Evolutionary conservation across 305 asterid species (phyloP), one percentile per base, ranked within the genome.

Genomic region (Fraxinus nigra): DNA sequence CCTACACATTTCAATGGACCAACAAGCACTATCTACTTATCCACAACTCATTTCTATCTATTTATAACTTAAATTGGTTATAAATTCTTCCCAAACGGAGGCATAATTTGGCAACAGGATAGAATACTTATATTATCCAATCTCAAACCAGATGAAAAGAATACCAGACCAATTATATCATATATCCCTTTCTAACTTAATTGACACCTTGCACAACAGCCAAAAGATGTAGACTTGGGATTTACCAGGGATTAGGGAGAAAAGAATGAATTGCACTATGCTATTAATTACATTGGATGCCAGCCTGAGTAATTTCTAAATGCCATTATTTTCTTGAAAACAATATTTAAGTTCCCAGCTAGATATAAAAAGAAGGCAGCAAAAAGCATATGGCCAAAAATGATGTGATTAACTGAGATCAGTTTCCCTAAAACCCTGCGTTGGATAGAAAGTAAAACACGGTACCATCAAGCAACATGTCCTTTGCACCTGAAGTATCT

Each of bases 71-170:
- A 3, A 43, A 43, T 16, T 11, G n/a, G 5, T 43, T 3, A 43
- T 11, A 11, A 43, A 43, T 43, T 43, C 16, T 43, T 43, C 54
- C 54, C 54, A 43, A 43, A 43, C 16, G 54, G 10, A 18, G 24
- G 24, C 67, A 56, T 56, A n/a, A 56, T 20, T 63, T 24, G 72
- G 67, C 10, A 7, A 56, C 79, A 18, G 3, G 16, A 38, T 37
- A 43, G 30, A 85, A 69, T 76, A 79, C 43, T 81, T 56, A 35
- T 78, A 82, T 72, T 76, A 63, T 81, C 81, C 26, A 48, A 83
- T 70, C 54, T 30, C 72, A 77, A 77, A 65, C 80, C 78, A 82
- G 80, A 69, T 48, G 54, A 65, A 65, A 63, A 26, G 80, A 65
- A 65, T 24, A 70, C 46, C 18, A 51, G 72, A 26, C 70, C 5